Percentiles rank a stretch among this genome's conserved stretches.
Evolutionary conservation across 1,139 yeast species (phyloP).

Genomic region (Diutina scorzettiae): DNA sequence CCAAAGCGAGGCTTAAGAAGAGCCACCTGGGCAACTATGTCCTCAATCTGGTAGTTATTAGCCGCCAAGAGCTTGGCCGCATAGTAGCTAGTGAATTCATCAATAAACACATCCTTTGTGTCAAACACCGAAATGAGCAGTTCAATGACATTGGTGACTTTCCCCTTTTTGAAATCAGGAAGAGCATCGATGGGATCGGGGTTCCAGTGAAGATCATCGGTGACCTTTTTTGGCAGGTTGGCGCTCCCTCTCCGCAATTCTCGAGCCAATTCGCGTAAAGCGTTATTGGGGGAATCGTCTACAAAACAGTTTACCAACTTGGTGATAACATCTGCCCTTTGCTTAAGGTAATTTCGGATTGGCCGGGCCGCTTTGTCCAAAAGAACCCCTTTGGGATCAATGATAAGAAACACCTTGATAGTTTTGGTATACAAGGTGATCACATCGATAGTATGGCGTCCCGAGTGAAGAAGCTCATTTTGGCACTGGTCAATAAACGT

Average conservation of each 20-base stretch:
- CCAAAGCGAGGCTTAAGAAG: constrained; percentile 59
- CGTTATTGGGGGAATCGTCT: constrained; percentile 23
- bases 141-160: constrained; percentile 56
- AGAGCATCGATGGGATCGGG: constrained; percentile 94
- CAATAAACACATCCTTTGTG: constrained; percentile 59
- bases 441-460: constrained; percentile 68
- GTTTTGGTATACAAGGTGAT: constrained; percentile 60
- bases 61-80: constrained; percentile 46
- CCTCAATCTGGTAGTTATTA: constrained; percentile 32
- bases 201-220: constrained; percentile 33
- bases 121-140: constrained; percentile 69
- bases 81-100: constrained; percentile 57
- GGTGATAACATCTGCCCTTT: constrained; percentile 61
- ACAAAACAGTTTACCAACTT: constrained; percentile 65
- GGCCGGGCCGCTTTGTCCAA: constrained; percentile 71
- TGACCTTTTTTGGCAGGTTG: constrained; percentile 9
- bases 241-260: constrained; percentile 26
- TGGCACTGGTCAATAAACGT: constrained; percentile 42
- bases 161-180: constrained; percentile 66
- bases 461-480: constrained; percentile 57
- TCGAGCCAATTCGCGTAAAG: constrained; percentile 37
- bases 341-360: constrained; percentile 50
- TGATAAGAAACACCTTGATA: constrained; percentile 54
- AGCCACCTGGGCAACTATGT: constrained; percentile 26
- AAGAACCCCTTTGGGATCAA: constrained; percentile 85